These are phyloP conservation scores for Blastosporella zonata DNA, from an alignment of 1,284 basidiomycete species.

Conservation along the genomic window DNA sequence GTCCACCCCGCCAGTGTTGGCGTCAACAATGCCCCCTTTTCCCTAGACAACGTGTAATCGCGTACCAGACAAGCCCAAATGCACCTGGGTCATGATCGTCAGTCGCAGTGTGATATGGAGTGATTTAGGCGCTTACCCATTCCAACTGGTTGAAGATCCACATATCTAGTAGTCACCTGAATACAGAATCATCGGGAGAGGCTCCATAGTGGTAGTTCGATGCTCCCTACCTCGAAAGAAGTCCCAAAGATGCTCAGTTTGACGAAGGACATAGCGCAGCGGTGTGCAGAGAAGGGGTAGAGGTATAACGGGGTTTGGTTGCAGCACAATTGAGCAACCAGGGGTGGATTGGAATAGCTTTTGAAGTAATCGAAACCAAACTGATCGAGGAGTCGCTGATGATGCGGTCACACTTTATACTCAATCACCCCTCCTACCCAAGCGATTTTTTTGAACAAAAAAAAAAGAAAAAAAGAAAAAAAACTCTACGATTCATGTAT, in stretches of 20 bases:
- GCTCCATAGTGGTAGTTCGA: conserved; percentile 8
- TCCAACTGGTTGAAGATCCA: conserved; percentile 99
- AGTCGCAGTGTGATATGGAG: conserved; percentile 23
- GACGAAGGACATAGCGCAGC: conserved; percentile 77
- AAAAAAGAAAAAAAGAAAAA: too few relatives aligned
- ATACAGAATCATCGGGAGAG: conserved; percentile 21
- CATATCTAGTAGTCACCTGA: conserved; percentile 96
- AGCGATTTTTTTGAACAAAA: not conserved
- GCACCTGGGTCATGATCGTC: conserved; percentile 55
- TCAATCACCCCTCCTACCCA: not conserved
- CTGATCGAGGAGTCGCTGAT: conserved; percentile 2
- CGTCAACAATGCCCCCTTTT: not conserved
- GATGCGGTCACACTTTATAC: conserved; percentile 4
- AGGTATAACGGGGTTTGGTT: conserved; percentile 2
- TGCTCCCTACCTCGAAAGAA: conserved; percentile 75
- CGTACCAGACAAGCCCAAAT: conserved; percentile 93
- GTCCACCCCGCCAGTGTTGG: conserved; percentile 7
- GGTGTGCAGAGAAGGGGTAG: conserved; percentile 13
- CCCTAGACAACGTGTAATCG: conserved; percentile 10
- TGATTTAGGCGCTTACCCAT: conserved; percentile 69
- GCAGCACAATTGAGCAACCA: conserved; percentile 6
- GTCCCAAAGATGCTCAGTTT: conserved; percentile 99
- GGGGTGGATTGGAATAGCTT: conserved; percentile 1
- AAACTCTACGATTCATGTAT: too few relatives aligned
- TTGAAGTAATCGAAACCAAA: conserved; percentile 5